These are phyloP conservation scores for Porcisia hertigi DNA, from an alignment of 208 protist species.

Conservation along the genomic window DNA sequence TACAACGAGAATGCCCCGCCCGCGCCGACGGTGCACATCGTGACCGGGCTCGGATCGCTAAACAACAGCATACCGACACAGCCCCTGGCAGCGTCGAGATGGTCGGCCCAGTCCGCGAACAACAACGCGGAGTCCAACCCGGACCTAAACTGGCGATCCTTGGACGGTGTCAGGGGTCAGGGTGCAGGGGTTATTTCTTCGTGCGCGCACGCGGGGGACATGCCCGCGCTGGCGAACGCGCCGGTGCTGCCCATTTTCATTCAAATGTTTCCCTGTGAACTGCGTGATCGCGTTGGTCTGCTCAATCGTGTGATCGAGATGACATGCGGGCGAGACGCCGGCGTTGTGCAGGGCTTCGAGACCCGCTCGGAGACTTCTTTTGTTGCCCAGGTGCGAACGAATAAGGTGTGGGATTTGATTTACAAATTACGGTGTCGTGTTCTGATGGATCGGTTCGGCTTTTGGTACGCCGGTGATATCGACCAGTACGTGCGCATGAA, in stretches of 20 bases:
- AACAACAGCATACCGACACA: slow-evolving; percentile 17
- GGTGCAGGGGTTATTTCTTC: neutral
- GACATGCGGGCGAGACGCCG: slow-evolving; percentile 34
- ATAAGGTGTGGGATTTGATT: slow-evolving; percentile 52
- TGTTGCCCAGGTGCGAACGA: slow-evolving; percentile 58
- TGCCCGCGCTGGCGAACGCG: slow-evolving; percentile 10
- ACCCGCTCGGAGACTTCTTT: slow-evolving; percentile 78
- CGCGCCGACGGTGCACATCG: slow-evolving; percentile 39
- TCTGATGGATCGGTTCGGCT: slow-evolving; percentile 81
- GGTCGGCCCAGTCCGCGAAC: slow-evolving; percentile 20
- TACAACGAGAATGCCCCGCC: slow-evolving; percentile 35
- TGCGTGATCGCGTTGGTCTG: slow-evolving; percentile 54
- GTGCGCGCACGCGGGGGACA: slow-evolving; percentile 1
- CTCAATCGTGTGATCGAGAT: slow-evolving; percentile 71
- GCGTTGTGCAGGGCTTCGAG: slow-evolving; percentile 57
- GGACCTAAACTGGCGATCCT: slow-evolving; percentile 20
- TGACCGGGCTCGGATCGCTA: slow-evolving; percentile 25
- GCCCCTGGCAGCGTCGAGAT: slow-evolving; percentile 18
- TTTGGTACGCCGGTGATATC: slow-evolving; percentile 67
- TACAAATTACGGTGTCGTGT: slow-evolving; percentile 71
- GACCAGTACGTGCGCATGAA: slow-evolving; percentile 68
- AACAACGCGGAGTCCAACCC: slow-evolving; percentile 1
- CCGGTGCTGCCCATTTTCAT: slow-evolving; percentile 57
- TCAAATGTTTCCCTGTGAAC: slow-evolving; percentile 85
- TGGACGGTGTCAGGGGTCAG: slow-evolving; percentile 18